Percentiles rank a stretch among this genome's conserved stretches.
These are phyloP conservation scores for Jaltomata sinuosa DNA, from an alignment of 257 asterid species.

Conservation along the genomic window DNA sequence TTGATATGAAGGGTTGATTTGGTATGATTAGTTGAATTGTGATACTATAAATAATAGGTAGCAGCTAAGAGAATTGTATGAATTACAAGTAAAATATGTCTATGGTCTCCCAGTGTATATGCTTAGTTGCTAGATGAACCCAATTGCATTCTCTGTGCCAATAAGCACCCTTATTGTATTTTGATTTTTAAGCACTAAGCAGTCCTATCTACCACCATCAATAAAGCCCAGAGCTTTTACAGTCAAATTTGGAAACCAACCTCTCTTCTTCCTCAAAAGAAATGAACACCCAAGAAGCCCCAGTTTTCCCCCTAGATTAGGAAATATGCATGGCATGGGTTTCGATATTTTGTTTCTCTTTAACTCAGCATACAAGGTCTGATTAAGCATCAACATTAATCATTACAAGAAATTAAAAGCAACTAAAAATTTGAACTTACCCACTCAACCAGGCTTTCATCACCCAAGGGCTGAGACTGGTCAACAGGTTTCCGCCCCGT, in stretches of 20 bases:
- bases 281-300: not conserved
- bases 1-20: not conserved
- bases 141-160: not conserved
- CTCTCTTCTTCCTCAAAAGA: not conserved
- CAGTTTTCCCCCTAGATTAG: not conserved
- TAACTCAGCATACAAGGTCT: not conserved
- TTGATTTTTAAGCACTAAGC: too few relatives aligned
- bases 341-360: not conserved
- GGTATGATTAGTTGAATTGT: not conserved
- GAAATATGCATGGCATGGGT: not conserved
- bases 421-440: constrained; percentile 21
- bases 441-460: constrained; percentile 90
- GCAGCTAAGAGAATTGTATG: not conserved
- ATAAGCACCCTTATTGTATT: not conserved
- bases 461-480: constrained; percentile 75
- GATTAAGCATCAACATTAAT: not conserved
- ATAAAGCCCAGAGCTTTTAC: not conserved
- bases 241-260: not conserved
- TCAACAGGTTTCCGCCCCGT: constrained; percentile 88
- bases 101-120: not conserved
- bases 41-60: too few relatives aligned
- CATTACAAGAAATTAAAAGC: not conserved
- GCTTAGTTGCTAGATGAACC: not conserved
- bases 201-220: not conserved
- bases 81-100: not conserved